Percentiles rank a stretch among this genome's conserved stretches.
Conservation (phyloP, 192 early-diverging fungal genomes). For the Umbelopsis sp. region DNA sequence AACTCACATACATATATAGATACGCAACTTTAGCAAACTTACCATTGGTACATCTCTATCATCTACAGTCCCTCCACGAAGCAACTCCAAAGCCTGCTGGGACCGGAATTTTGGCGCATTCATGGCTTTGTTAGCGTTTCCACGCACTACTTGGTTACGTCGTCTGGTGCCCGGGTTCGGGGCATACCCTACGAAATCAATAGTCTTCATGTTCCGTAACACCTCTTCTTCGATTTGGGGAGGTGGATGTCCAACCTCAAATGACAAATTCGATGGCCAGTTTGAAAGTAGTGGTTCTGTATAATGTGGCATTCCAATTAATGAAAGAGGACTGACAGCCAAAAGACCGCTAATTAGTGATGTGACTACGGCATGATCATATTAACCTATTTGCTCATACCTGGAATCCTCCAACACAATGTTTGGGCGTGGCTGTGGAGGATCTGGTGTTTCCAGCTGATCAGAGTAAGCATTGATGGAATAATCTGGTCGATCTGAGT, state of each 20-base stretch:
- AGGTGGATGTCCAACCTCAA: slow-evolving; percentile 74
- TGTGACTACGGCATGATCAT: background rate
- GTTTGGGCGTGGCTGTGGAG: slow-evolving; percentile 44
- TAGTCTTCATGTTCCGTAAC: slow-evolving; percentile 79
- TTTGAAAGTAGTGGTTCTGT: slow-evolving; percentile 75
- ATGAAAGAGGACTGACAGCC: slow-evolving; percentile 66
- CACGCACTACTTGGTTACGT: slow-evolving; percentile 74
- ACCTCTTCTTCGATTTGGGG: slow-evolving; percentile 76
- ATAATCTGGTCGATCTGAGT: slow-evolving; percentile 68
- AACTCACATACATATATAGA: background rate
- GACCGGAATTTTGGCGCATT: slow-evolving; percentile 79
- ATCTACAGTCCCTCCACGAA: slow-evolving; percentile 47
- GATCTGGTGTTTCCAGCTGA: slow-evolving; percentile 55
- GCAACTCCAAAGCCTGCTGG: slow-evolving; percentile 76
- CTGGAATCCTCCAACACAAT: slow-evolving; percentile 57
- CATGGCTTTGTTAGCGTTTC: slow-evolving; percentile 38
- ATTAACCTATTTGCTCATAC: slow-evolving; percentile 29
- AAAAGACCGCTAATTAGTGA: slow-evolving; percentile 3
- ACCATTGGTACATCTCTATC: slow-evolving; percentile 36
- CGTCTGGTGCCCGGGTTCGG: slow-evolving; percentile 75
- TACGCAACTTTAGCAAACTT: background rate
- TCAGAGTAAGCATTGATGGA: slow-evolving; percentile 68
- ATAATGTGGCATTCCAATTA: slow-evolving; percentile 81
- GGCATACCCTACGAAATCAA: slow-evolving; percentile 95
- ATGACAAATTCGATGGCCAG: slow-evolving; percentile 69